Percentiles rank a stretch among this genome's conserved stretches.
Conservation (phyloP, 163 green algal genomes). For the Scenedesmus sp. region DNA sequence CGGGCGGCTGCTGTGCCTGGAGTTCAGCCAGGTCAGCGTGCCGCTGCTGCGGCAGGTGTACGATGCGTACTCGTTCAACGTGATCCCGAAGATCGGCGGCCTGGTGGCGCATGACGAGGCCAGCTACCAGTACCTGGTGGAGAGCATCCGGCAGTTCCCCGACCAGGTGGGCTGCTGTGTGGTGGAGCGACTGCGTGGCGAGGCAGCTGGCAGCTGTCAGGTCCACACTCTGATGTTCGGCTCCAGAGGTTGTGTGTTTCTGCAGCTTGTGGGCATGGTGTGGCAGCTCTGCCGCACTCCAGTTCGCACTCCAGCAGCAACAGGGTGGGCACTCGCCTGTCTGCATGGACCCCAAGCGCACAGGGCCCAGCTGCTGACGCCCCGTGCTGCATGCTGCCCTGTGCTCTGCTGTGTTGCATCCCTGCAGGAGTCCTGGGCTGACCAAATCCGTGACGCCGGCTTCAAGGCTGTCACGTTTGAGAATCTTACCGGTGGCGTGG, state of each 20-base stretch:
- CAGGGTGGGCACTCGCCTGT: too few species aligned
- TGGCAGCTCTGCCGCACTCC: too few species aligned
- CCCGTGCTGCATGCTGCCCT: conserved; percentile 2
- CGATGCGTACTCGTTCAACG: conserved; percentile 95
- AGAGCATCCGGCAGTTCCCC: conserved; percentile 97
- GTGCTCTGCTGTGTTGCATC: not conserved
- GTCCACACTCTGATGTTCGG: not conserved
- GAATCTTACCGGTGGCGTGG: conserved; percentile 90
- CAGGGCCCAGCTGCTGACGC: not conserved
- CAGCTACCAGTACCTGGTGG: conserved; percentile 98
- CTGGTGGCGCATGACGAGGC: conserved; percentile 89
- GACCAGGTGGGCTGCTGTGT: conserved; percentile 61
- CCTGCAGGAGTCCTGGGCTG: conserved; percentile 83
- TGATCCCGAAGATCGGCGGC: conserved; percentile 94
- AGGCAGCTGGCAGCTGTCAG: not conserved
- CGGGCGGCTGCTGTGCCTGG: conserved; percentile 93
- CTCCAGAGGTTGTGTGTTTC: not conserved
- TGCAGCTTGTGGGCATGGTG: not conserved
- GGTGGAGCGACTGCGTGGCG: too few species aligned
- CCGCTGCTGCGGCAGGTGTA: conserved; percentile 81
- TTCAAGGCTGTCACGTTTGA: conserved; percentile 91
- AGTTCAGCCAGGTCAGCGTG: conserved; percentile 83
- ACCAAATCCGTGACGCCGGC: conserved; percentile 87
- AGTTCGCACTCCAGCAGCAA: too few species aligned
- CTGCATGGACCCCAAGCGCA: too few species aligned